Percentiles rank a stretch among this genome's conserved stretches.
These are phyloP conservation scores for Talaromyces pinophilus DNA, from an alignment of 2,329 filamentous ascomycete species.

Conservation along the genomic window DNA sequence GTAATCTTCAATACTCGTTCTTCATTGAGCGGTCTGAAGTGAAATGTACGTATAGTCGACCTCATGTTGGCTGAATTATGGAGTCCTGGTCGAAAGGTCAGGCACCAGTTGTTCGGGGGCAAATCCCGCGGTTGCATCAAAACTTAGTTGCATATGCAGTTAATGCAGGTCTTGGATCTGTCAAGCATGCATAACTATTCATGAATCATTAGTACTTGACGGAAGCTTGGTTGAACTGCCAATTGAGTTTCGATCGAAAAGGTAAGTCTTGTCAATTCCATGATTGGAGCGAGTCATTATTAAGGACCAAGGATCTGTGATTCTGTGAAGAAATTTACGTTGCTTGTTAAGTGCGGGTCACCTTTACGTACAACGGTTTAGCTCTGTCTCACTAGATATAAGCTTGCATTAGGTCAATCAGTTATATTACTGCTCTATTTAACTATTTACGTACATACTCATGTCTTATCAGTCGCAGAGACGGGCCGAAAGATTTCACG, in stretches of 20 bases:
- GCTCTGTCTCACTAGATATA: neutral
- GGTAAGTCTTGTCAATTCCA: neutral
- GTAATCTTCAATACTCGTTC: neutral
- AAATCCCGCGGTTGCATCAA: neutral
- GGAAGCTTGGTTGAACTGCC: neutral
- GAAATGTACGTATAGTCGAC: conserved; percentile 1
- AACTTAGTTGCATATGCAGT: neutral
- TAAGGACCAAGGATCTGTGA: neutral
- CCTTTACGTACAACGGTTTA: neutral
- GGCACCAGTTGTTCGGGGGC: neutral
- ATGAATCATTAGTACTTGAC: neutral
- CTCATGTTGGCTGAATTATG: neutral
- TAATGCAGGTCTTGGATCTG: neutral
- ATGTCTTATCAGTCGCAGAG: neutral
- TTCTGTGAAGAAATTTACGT: neutral
- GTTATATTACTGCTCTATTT: neutral
- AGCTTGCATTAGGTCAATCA: neutral
- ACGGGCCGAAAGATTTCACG: neutral
- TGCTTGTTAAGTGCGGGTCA: neutral
- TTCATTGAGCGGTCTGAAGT: neutral
- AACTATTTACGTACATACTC: neutral
- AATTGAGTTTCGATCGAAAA: neutral
- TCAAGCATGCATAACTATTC: neutral
- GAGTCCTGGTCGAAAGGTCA: neutral
- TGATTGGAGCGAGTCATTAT: neutral